phyloP scores from a whole-genome alignment of 2,329 filamentous ascomycete species.

The Amauroascus verrucosus region DNA sequence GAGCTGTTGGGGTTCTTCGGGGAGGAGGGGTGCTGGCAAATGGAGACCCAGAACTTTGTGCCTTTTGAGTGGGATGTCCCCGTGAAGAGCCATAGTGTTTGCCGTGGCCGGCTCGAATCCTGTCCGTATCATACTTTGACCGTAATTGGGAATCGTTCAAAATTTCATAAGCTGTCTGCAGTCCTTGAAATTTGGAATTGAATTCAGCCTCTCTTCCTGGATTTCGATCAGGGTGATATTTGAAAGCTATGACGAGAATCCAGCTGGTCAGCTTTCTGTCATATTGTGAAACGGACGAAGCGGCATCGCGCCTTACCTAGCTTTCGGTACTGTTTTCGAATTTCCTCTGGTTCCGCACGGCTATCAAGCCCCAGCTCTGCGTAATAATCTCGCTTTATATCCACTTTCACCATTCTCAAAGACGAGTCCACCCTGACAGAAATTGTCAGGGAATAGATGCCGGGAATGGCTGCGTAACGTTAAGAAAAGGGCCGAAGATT shows the following conservation, averaged over 20 bases:
- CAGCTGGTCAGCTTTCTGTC: not conserved
- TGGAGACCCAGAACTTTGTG: constrained; percentile 17
- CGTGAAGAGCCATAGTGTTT: constrained; percentile 19
- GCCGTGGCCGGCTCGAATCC: constrained; percentile 41
- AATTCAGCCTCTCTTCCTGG: constrained; percentile 70
- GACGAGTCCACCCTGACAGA: not conserved
- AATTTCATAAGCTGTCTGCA: constrained; percentile 77
- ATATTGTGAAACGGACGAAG: not conserved
- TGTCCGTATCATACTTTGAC: constrained; percentile 52
- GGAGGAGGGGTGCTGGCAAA: constrained; percentile 20
- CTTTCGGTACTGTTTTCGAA: constrained; percentile 79
- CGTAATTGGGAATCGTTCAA: constrained; percentile 51
- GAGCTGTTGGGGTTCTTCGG: constrained; percentile 14
- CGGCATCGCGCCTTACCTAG: constrained; percentile 48
- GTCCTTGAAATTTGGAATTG: constrained; percentile 72
- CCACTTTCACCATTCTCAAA: constrained; percentile 53
- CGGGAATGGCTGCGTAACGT: not conserved
- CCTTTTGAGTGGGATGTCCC: constrained; percentile 17
- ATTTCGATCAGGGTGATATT: constrained; percentile 83
- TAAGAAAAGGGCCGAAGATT: not conserved
- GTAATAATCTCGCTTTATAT: constrained; percentile 69
- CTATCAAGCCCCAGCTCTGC: constrained; percentile 64
- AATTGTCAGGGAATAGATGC: not conserved
- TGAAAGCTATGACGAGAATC: constrained; percentile 49
- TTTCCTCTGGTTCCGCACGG: constrained; percentile 59